Evolutionary conservation across 2,329 filamentous ascomycete species (phyloP).

Genomic region (Fusarium sp.): DNA sequence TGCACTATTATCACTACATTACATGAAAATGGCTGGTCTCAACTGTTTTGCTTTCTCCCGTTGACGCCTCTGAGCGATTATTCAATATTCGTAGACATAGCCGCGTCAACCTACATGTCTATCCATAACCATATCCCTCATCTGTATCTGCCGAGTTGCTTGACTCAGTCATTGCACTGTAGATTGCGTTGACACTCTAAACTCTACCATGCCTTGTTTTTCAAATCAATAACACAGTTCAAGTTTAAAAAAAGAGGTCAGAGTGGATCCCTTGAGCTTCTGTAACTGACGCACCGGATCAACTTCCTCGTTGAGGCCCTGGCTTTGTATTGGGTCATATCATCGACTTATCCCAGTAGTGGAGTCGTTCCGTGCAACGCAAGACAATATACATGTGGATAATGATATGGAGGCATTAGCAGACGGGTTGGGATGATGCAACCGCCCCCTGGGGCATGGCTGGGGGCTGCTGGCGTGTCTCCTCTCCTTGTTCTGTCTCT

Average conservation of each 20-base stretch:
- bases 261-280: conserved; percentile 18
- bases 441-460: conserved; percentile 38
- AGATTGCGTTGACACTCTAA: conserved; percentile 23
- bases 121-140: not conserved
- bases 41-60: not conserved
- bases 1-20: not conserved
- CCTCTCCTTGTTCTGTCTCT: not conserved
- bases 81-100: conserved; percentile 15
- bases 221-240: not conserved
- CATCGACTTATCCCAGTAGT: conserved; percentile 26
- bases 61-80: conserved; percentile 10
- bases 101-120: conserved; percentile 12
- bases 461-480: not conserved
- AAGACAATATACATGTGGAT: conserved; percentile 2
- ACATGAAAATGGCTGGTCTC: conserved; percentile 16
- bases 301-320: conserved; percentile 39
- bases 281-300: conserved; percentile 37
- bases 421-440: conserved; percentile 38
- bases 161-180: conserved; percentile 21
- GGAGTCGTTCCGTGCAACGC: conserved; percentile 26
- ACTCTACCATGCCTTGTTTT: conserved; percentile 25
- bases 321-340: conserved; percentile 31
- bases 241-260: not conserved
- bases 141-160: not conserved
- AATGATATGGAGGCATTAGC: not conserved